Percentiles rank a stretch among this genome's conserved stretches.
phyloP scores from a whole-genome alignment of 2,329 filamentous ascomycete genomes.

The Apiospora marii region DNA sequence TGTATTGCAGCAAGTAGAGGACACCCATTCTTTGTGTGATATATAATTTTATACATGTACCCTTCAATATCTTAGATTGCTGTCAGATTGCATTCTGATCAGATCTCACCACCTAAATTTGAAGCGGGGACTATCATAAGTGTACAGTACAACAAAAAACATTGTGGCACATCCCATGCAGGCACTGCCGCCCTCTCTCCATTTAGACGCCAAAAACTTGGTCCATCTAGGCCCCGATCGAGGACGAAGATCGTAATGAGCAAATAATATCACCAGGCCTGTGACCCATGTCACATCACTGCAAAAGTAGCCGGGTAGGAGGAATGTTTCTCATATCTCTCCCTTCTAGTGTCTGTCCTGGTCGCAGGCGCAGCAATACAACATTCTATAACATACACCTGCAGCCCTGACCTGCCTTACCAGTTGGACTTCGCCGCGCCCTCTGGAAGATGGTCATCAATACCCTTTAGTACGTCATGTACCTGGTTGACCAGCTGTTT shows the following conservation, averaged over 20 bases:
- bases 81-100: background rate
- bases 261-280: background rate
- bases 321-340: background rate
- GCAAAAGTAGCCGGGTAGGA: background rate
- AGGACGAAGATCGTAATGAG: background rate
- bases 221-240: background rate
- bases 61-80: background rate
- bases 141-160: constrained; percentile 5
- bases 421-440: constrained; percentile 27
- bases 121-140: background rate
- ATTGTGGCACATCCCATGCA: background rate
- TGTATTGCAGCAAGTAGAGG: background rate
- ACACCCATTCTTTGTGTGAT: background rate
- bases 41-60: background rate
- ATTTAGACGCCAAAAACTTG: background rate
- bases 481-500: constrained; percentile 78
- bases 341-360: background rate
- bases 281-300: background rate
- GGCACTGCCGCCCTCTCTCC: background rate
- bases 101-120: background rate
- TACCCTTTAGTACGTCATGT: constrained; percentile 68
- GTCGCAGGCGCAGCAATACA: background rate
- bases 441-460: constrained; percentile 59
- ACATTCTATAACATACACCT: background rate
- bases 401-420: background rate